Conservation (phyloP, 2,329 filamentous ascomycete genomes). For the Dothistroma septosporum region DNA sequence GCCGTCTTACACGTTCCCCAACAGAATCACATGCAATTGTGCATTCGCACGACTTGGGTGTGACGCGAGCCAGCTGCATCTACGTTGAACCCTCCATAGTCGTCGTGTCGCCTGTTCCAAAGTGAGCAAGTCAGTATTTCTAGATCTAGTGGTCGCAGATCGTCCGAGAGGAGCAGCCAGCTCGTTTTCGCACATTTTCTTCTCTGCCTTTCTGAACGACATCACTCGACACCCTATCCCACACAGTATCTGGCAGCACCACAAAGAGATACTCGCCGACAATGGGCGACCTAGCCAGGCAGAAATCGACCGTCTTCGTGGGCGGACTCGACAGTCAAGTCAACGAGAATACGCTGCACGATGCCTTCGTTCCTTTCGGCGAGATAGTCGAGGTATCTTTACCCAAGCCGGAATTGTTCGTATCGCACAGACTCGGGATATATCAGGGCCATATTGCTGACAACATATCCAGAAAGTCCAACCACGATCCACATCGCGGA, state of each 20-base stretch:
- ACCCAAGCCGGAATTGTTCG: slow-evolving; percentile 73
- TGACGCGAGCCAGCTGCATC: too few species aligned
- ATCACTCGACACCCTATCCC: not conserved
- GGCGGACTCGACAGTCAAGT: slow-evolving; percentile 80
- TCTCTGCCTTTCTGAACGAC: not conserved
- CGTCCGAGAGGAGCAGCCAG: not conserved
- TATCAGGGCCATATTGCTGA: slow-evolving; percentile 3
- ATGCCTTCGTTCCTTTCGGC: slow-evolving; percentile 94
- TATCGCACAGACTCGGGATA: not conserved
- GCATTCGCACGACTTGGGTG: not conserved
- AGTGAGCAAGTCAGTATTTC: not conserved
- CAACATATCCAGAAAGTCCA: slow-evolving; percentile 50
- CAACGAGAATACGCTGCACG: slow-evolving; percentile 69
- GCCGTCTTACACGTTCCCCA: not conserved
- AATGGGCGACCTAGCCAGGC: slow-evolving; percentile 76
- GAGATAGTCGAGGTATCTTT: slow-evolving; percentile 89
- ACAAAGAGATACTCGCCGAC: too few species aligned
- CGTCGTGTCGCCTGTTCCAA: too few species aligned
- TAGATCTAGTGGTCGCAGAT: not conserved
- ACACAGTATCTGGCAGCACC: too few species aligned
- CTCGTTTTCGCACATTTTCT: not conserved
- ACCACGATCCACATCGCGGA: slow-evolving; percentile 75
- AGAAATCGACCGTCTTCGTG: slow-evolving; percentile 85
- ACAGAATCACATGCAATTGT: not conserved
- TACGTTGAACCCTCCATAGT: too few species aligned